Evolutionary conservation across 192 early-diverging fungal species (phyloP).

Genomic region (Thamnidium elegans): DNA sequence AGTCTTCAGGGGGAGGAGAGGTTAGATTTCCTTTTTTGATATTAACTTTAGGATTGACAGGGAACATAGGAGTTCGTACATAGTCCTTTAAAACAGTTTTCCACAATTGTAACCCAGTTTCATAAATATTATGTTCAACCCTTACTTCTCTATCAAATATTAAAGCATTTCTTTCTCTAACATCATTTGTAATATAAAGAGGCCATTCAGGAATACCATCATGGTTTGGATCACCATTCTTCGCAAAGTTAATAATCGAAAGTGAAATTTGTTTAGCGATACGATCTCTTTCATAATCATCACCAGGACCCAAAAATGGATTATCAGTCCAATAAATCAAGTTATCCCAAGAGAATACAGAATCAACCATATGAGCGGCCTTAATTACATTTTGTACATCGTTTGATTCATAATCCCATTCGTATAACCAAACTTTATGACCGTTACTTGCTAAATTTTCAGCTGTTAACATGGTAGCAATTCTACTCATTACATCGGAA

Average conservation of each 20-base stretch:
- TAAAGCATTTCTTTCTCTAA: constrained; percentile 6
- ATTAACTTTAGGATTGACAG: constrained; percentile 2
- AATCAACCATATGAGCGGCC: constrained; percentile 28
- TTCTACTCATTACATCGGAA: constrained; percentile 24
- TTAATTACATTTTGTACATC: constrained; percentile 28
- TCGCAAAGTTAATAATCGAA: constrained; percentile 37
- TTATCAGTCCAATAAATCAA: constrained; percentile 22
- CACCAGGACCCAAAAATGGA: constrained; percentile 28
- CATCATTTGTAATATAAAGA: neutral
- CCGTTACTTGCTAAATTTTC: constrained; percentile 12
- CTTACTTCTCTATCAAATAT: constrained; percentile 25
- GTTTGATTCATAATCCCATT: constrained; percentile 33
- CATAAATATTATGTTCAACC: constrained; percentile 20
- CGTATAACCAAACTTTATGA: constrained; percentile 19
- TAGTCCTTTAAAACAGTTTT: constrained; percentile 17
- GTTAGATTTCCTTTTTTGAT: neutral
- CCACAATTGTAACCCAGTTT: constrained; percentile 15
- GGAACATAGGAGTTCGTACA: constrained; percentile 22
- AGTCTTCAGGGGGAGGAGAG: no score
- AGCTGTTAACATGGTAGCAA: constrained; percentile 13
- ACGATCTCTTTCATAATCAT: constrained; percentile 33
- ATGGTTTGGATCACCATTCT: constrained; percentile 41
- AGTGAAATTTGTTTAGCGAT: constrained; percentile 37
- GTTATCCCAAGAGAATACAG: constrained; percentile 28
- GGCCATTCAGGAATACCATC: constrained; percentile 31